Base-by-base conservation (phyloP, 2,329 filamentous ascomycete genomes). In the Camillea tinctor region DNA sequence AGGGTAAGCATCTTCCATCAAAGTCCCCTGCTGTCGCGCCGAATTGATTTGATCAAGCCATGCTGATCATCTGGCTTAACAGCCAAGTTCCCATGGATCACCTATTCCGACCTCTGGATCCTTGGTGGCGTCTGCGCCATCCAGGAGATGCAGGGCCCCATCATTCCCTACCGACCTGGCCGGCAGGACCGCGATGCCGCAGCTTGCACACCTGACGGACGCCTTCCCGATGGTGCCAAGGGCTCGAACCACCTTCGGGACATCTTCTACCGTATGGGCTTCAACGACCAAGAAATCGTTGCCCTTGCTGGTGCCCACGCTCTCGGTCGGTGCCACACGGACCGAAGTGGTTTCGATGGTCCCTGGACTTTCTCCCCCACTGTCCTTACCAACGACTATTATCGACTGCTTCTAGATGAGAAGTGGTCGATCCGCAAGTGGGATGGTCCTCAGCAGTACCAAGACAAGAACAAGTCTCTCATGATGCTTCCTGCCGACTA, bases 401-500 rank as follows among this genome's bases (percentile, higher is more conserved):
- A 86, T 87, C 89, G 87, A 69, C 86, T 98, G 17, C 84, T 99
- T 53, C 72, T 96, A 36, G 85, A 93, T 64, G 92, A 97, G 87
- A 96, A 96, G 84, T 98, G 94, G 95, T 81, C 86, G 73, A 91
- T 86, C 83, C 89, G 86, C 80, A 94, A 93, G 84, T 96, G 92
- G 94, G 87, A 93, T 71, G 94, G 95, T 24, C 93, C 93, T 67
- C 88, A 88, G 79, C 93, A 87, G 77, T 80, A 80, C 75, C 88
- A 96, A 80, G 93, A 98, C 80, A 90, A 91, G 80, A 86, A 82
- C 73, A 93, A 96, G 85, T 84, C 84, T 50, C 81, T 98, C 70
- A 98, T 99, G 95, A 98, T 99, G 94, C 82, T 99, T 76, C 95
- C 95, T 56, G 90, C 92, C 66, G 94, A 99, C 73, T 88, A 96